Percentiles rank a stretch among this genome's conserved stretches.
Conservation (phyloP, 148 eudicot genomes). For the Dianthus caryophyllus region DNA sequence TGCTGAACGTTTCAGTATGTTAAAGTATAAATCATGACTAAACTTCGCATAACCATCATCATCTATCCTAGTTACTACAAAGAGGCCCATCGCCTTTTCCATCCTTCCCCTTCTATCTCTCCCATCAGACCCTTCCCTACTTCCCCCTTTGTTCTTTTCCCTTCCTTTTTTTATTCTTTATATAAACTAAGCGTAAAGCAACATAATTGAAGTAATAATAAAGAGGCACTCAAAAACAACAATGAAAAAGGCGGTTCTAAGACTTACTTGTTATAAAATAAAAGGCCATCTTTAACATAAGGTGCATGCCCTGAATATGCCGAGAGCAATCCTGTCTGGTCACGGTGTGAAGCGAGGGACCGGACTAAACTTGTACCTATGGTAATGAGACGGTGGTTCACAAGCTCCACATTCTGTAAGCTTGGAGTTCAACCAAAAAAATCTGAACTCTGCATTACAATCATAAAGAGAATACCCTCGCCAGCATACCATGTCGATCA, state of each 20-base stretch:
- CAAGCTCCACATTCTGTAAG: constrained; percentile 84
- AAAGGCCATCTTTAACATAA: constrained; percentile 87
- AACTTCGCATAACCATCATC: background rate
- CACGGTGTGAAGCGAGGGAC: constrained; percentile 76
- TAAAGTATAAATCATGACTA: background rate
- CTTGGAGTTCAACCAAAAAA: constrained; percentile 92
- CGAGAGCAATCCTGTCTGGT: constrained; percentile 60
- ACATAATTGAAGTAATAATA: too few species aligned
- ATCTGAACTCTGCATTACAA: constrained; percentile 90
- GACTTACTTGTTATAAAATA: constrained; percentile 81
- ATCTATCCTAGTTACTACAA: background rate
- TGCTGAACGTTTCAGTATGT: background rate
- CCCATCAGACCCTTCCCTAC: too few species aligned
- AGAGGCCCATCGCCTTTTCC: constrained; percentile 1
- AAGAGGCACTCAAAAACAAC: background rate
- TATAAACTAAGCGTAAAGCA: background rate
- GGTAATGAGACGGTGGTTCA: constrained; percentile 69
- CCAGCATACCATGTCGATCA: constrained; percentile 92
- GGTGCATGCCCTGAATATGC: constrained; percentile 73
- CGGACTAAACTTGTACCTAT: constrained; percentile 59
- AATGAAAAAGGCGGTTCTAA: background rate
- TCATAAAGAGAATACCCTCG: constrained; percentile 83
- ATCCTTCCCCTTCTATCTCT: too few species aligned
- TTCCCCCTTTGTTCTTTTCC: too few species aligned
- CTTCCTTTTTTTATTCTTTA: background rate